Conservation (phyloP, 1,284 basidiomycete species). For the Moesziomyces parantarcticus region DNA sequence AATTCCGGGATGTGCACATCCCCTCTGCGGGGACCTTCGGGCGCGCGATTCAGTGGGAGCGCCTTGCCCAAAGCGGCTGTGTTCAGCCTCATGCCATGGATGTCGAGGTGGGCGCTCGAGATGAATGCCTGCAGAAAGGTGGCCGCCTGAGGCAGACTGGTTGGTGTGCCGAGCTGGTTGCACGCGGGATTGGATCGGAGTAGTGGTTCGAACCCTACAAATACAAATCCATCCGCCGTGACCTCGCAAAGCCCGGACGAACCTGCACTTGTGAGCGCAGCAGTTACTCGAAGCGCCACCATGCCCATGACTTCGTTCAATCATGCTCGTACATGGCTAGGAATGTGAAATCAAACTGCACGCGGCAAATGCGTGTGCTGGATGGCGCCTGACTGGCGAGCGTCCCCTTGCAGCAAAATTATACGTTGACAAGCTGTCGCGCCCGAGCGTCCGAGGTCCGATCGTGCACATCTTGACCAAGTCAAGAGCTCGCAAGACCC, state of each 20-base stretch:
- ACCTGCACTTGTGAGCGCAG: no score
- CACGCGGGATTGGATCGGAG: background rate
- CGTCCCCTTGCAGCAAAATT: background rate
- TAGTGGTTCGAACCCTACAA: background rate
- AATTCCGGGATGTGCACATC: constrained; percentile 8
- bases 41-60: no score
- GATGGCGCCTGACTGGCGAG: background rate
- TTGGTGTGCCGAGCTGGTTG: background rate
- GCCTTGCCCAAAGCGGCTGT: no score
- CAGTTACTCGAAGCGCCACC: no score
- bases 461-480: background rate
- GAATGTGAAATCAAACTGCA: background rate
- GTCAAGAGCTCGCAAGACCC: background rate
- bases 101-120: background rate
- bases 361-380: background rate
- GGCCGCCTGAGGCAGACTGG: no score
- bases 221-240: background rate
- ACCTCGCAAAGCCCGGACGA: no score
- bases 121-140: no score
- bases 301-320: no score
- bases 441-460: no score
- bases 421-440: background rate
- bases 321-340: background rate
- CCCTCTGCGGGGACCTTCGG: no score
- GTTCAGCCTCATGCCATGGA: no score